phyloP scores from a whole-genome alignment of 768 basidiomycete species.

The Suillus sp. region DNA sequence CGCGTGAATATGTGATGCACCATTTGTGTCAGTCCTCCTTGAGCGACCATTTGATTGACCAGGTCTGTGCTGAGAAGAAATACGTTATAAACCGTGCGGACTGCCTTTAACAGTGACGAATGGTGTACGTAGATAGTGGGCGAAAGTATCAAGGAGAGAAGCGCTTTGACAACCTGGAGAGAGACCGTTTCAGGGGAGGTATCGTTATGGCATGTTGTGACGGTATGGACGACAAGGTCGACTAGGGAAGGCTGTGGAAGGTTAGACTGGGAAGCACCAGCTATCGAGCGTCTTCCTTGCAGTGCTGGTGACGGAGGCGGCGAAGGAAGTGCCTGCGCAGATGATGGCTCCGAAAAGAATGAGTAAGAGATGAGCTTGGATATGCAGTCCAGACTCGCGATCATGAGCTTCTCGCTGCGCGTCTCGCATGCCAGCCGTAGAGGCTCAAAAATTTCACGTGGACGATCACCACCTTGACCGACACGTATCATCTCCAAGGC shows the following conservation, averaged over 20 bases:
- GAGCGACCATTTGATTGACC: conserved; percentile 97
- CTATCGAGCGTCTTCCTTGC: conserved; percentile 43
- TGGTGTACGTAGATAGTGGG: conserved; percentile 89
- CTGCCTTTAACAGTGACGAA: conserved; percentile 92
- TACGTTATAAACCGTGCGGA: conserved; percentile 97
- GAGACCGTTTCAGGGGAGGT: conserved; percentile 88
- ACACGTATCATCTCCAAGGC: conserved; percentile 82
- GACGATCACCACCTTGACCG: conserved; percentile 72
- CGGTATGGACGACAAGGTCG: conserved; percentile 92
- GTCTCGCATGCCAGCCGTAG: conserved; percentile 96
- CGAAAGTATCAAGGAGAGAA: conserved; percentile 87
- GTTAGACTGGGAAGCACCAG: conserved; percentile 47
- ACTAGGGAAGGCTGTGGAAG: conserved; percentile 76
- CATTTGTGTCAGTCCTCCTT: conserved; percentile 97
- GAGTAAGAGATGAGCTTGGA: conserved; percentile 97
- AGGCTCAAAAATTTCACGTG: conserved; percentile 94
- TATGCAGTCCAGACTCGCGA: conserved; percentile 95
- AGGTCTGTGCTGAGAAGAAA: conserved; percentile 89
- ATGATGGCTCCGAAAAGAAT: conserved; percentile 81
- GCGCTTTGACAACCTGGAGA: conserved; percentile 94
- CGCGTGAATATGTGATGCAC: conserved; percentile 95
- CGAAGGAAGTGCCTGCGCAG: conserved; percentile 53
- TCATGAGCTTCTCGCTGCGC: conserved; percentile 88
- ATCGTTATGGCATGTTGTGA: conserved; percentile 90
- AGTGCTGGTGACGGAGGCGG: conserved; percentile 74